Evolutionary conservation across 2,329 filamentous ascomycete species (phyloP).

Genomic region (Aspergillus melleus): DNA sequence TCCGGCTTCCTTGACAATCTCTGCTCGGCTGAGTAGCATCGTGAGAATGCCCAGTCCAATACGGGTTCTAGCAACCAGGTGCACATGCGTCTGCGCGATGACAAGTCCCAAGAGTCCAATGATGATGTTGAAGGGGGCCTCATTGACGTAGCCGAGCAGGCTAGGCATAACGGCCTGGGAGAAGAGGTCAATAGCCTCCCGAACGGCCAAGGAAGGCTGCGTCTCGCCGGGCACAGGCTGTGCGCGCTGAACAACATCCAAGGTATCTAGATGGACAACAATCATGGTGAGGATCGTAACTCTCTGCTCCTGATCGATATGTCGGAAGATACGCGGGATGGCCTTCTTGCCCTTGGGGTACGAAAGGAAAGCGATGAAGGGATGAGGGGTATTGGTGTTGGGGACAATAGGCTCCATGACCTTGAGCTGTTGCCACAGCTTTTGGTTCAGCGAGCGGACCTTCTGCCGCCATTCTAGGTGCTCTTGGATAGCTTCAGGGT

Average conservation of each 20-base stretch:
- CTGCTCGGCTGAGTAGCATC: slow-evolving; percentile 89
- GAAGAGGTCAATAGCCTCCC: slow-evolving; percentile 92
- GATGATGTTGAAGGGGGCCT: slow-evolving; percentile 87
- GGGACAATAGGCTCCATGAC: slow-evolving; percentile 86
- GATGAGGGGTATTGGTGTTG: slow-evolving; percentile 70
- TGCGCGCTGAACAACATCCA: slow-evolving; percentile 84
- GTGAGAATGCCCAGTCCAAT: slow-evolving; percentile 89
- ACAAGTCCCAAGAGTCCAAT: slow-evolving; percentile 86
- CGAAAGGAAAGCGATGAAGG: slow-evolving; percentile 93
- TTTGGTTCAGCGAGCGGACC: slow-evolving; percentile 69
- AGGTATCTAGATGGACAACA: slow-evolving; percentile 83
- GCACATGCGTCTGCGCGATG: slow-evolving; percentile 76
- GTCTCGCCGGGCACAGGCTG: slow-evolving; percentile 71
- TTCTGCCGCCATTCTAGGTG: slow-evolving; percentile 79
- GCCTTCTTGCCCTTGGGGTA: slow-evolving; percentile 96
- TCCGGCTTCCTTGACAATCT: slow-evolving; percentile 83
- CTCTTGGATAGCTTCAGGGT: slow-evolving; percentile 68
- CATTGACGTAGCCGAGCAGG: slow-evolving; percentile 84
- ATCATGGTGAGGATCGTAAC: slow-evolving; percentile 94
- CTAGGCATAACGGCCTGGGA: slow-evolving; percentile 84
- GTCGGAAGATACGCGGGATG: slow-evolving; percentile 90
- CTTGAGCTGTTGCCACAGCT: slow-evolving; percentile 83
- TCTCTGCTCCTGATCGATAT: slow-evolving; percentile 87
- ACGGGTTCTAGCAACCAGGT: slow-evolving; percentile 79
- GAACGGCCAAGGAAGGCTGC: slow-evolving; percentile 71